Percentiles rank a stretch among this genome's conserved stretches.
These are phyloP conservation scores for Peniophora sp. DNA, from an alignment of 1,284 basidiomycete genomes.

Conservation along the genomic window DNA sequence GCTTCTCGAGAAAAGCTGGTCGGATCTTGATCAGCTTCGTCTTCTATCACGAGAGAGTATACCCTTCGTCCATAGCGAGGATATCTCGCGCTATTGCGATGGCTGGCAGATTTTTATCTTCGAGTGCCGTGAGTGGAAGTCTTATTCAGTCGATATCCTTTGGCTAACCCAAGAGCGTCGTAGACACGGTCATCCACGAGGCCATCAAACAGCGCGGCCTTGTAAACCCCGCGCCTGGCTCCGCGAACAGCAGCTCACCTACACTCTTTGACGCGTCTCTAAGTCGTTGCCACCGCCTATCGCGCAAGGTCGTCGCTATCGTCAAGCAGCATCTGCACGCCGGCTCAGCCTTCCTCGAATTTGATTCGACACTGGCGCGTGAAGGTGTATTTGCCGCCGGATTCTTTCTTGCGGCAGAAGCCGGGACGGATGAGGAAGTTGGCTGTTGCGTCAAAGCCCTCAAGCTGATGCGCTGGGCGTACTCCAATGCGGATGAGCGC, in stretches of 20 bases:
- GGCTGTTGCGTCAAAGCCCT: slow-evolving; percentile 65
- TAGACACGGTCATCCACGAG: slow-evolving; percentile 62
- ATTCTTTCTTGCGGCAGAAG: slow-evolving; percentile 53
- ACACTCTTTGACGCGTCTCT: slow-evolving; percentile 47
- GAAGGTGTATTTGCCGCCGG: slow-evolving; percentile 79
- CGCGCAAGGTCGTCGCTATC: slow-evolving; percentile 49
- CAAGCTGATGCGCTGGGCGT: slow-evolving; percentile 73
- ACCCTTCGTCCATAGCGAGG: slow-evolving; percentile 37
- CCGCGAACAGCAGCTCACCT: slow-evolving; percentile 24
- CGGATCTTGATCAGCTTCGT: slow-evolving; percentile 66
- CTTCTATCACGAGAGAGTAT: slow-evolving; percentile 26
- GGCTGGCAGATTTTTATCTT: slow-evolving; percentile 74
- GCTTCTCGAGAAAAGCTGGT: slow-evolving; percentile 72
- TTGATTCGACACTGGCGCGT: slow-evolving; percentile 74
- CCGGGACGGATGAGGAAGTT: slow-evolving; percentile 60
- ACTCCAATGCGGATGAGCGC: slow-evolving; percentile 65
- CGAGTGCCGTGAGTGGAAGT: slow-evolving; percentile 58
- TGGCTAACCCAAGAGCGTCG: slow-evolving; percentile 7
- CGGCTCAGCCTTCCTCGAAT: slow-evolving; percentile 58
- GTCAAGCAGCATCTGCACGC: slow-evolving; percentile 45
- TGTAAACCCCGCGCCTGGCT: slow-evolving; percentile 18
- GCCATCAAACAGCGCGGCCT: slow-evolving; percentile 48
- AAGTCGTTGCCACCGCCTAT: slow-evolving; percentile 42
- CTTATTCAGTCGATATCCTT: slow-evolving; percentile 1
- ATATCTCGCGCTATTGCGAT: slow-evolving; percentile 56